A percentile compares a stretch with the other conserved stretches of the same genome.
Conservation (phyloP, 2,329 filamentous ascomycete species). For the Cladophialophora chaetospira region DNA sequence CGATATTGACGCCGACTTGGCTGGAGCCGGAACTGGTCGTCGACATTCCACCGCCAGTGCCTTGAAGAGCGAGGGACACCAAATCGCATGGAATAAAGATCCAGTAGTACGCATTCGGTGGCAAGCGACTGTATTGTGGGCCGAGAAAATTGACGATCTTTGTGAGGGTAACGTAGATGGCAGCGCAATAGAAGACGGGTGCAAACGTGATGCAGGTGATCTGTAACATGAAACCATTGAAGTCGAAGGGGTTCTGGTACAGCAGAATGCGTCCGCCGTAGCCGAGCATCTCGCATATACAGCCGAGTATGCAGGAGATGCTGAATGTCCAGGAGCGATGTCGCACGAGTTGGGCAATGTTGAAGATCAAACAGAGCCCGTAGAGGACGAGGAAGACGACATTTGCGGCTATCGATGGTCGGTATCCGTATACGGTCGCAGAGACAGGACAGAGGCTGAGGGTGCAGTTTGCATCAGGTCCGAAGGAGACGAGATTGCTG, state of each 20-base stretch:
- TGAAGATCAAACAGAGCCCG: conserved; percentile 50
- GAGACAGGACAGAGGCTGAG: conserved; percentile 54
- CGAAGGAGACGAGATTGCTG: too few relatives aligned
- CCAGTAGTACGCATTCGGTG: conserved; percentile 56
- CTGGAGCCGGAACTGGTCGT: conserved; percentile 42
- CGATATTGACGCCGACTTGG: conserved; percentile 56
- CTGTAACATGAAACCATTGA: conserved; percentile 51
- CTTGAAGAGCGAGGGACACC: conserved; percentile 61
- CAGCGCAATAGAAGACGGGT: conserved; percentile 58
- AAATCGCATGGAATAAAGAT: conserved; percentile 64
- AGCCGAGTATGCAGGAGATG: conserved; percentile 49
- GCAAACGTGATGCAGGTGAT: conserved; percentile 60
- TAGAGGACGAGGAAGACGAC: conserved; percentile 57
- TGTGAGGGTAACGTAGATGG: conserved; percentile 59
- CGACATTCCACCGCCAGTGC: conserved; percentile 59
- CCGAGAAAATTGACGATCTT: conserved; percentile 61
- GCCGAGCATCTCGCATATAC: conserved; percentile 56
- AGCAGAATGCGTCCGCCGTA: conserved; percentile 59
- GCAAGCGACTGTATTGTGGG: conserved; percentile 49
- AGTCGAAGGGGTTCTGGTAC: conserved; percentile 54
- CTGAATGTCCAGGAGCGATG: conserved; percentile 60
- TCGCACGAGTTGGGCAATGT: conserved; percentile 52
- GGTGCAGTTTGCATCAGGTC: too few relatives aligned
- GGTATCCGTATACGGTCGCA: conserved; percentile 56
- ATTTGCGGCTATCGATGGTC: conserved; percentile 55